Conservation (phyloP, 805 yeast genomes). For the Pichia cephalocereana region DNA sequence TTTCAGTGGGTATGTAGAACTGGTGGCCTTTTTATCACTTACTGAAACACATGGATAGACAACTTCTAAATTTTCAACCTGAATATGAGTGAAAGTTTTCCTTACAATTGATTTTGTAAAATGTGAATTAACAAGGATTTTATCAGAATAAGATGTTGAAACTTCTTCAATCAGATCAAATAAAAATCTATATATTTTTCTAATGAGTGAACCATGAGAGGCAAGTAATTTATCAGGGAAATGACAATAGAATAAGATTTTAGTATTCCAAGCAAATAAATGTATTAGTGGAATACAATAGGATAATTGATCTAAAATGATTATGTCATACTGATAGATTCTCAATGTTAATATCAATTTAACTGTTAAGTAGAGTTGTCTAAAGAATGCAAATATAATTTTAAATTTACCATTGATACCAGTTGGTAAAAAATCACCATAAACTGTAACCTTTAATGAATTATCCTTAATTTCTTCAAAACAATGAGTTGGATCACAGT, state of each 20-base stretch:
- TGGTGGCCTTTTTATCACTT: conserved; percentile 5
- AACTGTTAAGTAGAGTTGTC: conserved; percentile 64
- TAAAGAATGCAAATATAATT: conserved; percentile 71
- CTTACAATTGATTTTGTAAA: conserved; percentile 70
- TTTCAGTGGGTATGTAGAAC: conserved; percentile 26
- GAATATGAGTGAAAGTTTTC: conserved; percentile 44
- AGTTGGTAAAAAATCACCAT: conserved; percentile 82
- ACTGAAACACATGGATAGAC: conserved; percentile 72
- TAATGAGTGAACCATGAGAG: conserved; percentile 41
- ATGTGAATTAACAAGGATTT: conserved; percentile 76
- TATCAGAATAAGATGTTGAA: conserved; percentile 68
- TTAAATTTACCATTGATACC: conserved; percentile 55
- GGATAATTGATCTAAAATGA: conserved; percentile 82
- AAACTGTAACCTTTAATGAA: conserved; percentile 52
- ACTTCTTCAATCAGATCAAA: conserved; percentile 81
- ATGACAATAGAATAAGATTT: conserved; percentile 83
- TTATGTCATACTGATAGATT: conserved; percentile 49
- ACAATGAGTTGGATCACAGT: conserved; percentile 79
- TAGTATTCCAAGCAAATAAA: conserved; percentile 33
- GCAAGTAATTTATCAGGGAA: conserved; percentile 87
- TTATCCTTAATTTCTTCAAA: conserved; percentile 77
- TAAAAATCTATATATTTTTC: conserved; percentile 64
- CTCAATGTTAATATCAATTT: conserved; percentile 40
- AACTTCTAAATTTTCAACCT: conserved; percentile 39
- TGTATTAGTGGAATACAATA: conserved; percentile 70